phyloP scores from a whole-genome alignment of 208 protist species.

The Crithidia thermophila region DNA sequence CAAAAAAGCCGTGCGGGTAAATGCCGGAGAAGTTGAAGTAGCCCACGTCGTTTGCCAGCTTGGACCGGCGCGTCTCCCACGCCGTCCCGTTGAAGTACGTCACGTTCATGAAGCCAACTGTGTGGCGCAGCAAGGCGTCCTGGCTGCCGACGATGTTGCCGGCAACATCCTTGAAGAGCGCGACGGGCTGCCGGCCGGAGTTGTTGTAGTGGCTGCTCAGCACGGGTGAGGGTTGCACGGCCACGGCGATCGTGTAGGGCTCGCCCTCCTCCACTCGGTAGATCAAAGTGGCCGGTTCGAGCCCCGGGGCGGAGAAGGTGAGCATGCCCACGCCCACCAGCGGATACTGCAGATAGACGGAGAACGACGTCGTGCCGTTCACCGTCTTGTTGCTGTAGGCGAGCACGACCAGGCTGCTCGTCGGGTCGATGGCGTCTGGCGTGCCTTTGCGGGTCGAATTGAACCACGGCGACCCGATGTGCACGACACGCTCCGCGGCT shows the following conservation, averaged over 20 bases:
- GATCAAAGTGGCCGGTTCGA: conserved; percentile 1
- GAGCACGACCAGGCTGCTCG: conserved; percentile 33
- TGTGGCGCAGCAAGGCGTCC: not conserved
- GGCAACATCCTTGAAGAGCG: conserved; percentile 37
- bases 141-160: conserved; percentile 36
- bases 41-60: not conserved
- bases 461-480: conserved; percentile 33
- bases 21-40: conserved; percentile 37
- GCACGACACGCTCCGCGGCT: conserved; percentile 31
- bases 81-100: conserved; percentile 27
- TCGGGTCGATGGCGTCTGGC: conserved; percentile 14
- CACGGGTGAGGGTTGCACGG: conserved; percentile 28
- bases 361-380: conserved; percentile 33
- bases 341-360: conserved; percentile 40
- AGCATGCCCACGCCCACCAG: conserved; percentile 39
- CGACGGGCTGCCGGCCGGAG: conserved; percentile 30
- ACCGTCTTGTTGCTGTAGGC: conserved; percentile 48
- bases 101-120: not conserved
- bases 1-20: conserved; percentile 27
- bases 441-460: conserved; percentile 41
- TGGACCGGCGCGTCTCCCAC: not conserved
- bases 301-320: conserved; percentile 19
- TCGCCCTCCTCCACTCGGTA: conserved; percentile 43
- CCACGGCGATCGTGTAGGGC: conserved; percentile 26
- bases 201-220: conserved; percentile 23